Percentiles rank a stretch among this genome's conserved stretches.
These are phyloP conservation scores for Austroboletus olivaceoglutinosus DNA, from an alignment of 1,284 basidiomycete species.

Conservation along the genomic window DNA sequence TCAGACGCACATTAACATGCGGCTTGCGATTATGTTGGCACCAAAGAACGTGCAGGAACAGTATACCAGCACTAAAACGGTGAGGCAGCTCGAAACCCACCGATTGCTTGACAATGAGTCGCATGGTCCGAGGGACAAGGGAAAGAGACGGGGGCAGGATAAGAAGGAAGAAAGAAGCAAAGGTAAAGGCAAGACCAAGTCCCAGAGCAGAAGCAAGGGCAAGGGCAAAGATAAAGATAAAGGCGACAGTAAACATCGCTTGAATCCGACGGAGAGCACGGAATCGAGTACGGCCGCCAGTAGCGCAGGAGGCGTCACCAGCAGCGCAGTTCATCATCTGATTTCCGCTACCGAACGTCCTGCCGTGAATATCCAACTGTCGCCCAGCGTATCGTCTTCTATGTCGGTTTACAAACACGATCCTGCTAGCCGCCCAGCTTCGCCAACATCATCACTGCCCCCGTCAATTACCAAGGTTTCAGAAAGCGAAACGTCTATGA, in stretches of 20 bases:
- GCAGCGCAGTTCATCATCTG: slow-evolving; percentile 4
- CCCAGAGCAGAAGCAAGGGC: slow-evolving; percentile 19
- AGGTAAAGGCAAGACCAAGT: slow-evolving; percentile 26
- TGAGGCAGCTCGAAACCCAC: slow-evolving; percentile 63
- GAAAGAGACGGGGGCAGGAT: slow-evolving; percentile 19
- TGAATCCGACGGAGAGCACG: slow-evolving; percentile 24
- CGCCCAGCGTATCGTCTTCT: slow-evolving; percentile 22
- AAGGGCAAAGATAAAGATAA: slow-evolving; percentile 28
- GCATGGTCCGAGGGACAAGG: slow-evolving; percentile 10
- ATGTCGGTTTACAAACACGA: slow-evolving; percentile 8
- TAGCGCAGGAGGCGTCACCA: slow-evolving; percentile 29
- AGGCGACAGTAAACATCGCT: slow-evolving; percentile 15
- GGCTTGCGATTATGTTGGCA: slow-evolving; percentile 59
- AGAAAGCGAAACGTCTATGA: slow-evolving; percentile 13
- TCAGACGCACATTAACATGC: slow-evolving; percentile 40
- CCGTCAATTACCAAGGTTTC: slow-evolving; percentile 8
- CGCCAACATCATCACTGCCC: slow-evolving; percentile 16
- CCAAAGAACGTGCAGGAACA: slow-evolving; percentile 70
- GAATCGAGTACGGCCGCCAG: slow-evolving; percentile 33
- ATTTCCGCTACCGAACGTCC: slow-evolving; percentile 12
- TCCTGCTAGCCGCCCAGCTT: slow-evolving; percentile 20
- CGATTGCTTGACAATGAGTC: slow-evolving; percentile 55
- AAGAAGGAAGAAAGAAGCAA: slow-evolving; percentile 15
- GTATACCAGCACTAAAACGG: slow-evolving; percentile 76
- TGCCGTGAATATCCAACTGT: slow-evolving; percentile 14